Evolutionary conservation across 2,329 filamentous ascomycete species (phyloP).

Genomic region (Pseudocercospora eumusae): DNA sequence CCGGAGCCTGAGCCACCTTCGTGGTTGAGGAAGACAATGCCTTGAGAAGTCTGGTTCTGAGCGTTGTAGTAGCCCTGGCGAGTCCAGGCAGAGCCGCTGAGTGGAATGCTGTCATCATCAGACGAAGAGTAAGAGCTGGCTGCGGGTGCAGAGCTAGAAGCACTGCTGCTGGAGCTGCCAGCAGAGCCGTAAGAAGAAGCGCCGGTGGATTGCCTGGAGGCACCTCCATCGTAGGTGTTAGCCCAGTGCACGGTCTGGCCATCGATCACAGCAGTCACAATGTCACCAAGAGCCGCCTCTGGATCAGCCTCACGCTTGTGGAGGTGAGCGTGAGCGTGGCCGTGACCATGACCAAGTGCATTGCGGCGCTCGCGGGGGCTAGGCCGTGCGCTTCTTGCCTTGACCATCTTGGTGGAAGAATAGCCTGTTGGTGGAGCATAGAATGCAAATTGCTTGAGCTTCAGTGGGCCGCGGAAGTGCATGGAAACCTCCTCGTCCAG

Average conservation of each 20-base stretch:
- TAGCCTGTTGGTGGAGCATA: conserved; percentile 59
- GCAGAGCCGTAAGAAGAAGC: conserved; percentile 15
- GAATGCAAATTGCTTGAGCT: conserved; percentile 67
- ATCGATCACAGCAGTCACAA: conserved; percentile 60
- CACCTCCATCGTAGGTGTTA: conserved; percentile 55
- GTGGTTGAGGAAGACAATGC: conserved; percentile 62
- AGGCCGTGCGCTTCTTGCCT: conserved; percentile 24
- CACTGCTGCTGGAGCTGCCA: conserved; percentile 22
- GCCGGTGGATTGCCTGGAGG: background rate
- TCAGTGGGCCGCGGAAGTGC: conserved; percentile 70
- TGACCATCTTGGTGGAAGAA: conserved; percentile 44
- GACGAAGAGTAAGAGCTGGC: conserved; percentile 25
- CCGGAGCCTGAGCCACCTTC: conserved; percentile 58
- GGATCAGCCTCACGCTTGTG: conserved; percentile 46
- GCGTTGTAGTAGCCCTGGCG: conserved; percentile 43
- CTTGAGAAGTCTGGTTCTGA: conserved; percentile 47
- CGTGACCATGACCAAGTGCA: conserved; percentile 44
- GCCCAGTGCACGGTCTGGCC: conserved; percentile 60
- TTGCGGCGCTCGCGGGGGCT: conserved; percentile 37
- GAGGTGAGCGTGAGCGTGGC: conserved; percentile 52
- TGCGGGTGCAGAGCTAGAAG: conserved; percentile 22
- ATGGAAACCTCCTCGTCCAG: conserved; percentile 71
- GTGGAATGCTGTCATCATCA: conserved; percentile 21
- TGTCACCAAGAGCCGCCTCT: conserved; percentile 46
- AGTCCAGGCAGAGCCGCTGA: conserved; percentile 35